Evolutionary conservation across 73 alveolate species (phyloP).

Genomic region (Loxodes magnus): DNA sequence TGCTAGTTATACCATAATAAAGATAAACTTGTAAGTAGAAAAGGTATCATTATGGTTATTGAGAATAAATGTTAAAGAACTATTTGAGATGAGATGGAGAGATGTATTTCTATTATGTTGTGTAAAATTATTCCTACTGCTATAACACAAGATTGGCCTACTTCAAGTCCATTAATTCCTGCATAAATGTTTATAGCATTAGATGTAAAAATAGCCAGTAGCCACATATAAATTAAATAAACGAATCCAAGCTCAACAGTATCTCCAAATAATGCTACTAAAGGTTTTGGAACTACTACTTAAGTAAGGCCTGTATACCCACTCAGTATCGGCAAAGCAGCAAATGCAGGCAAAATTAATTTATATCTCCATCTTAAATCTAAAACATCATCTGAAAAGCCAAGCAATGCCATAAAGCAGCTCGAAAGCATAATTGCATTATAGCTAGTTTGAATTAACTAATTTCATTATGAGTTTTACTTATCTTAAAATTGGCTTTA

Average conservation of each 20-base stretch:
- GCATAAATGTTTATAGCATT: slow-evolving; percentile 87
- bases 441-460: too few species aligned
- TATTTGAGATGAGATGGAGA: slow-evolving; percentile 7
- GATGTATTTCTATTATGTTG: slow-evolving; percentile 22
- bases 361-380: slow-evolving; percentile 96
- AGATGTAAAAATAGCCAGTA: slow-evolving; percentile 87
- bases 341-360: slow-evolving; percentile 84
- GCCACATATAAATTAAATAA: slow-evolving; percentile 69
- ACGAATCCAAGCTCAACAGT: slow-evolving; percentile 63
- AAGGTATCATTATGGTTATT: slow-evolving; percentile 42
- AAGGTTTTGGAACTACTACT: slow-evolving; percentile 60
- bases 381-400: slow-evolving; percentile 93
- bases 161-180: slow-evolving; percentile 96
- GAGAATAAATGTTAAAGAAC: slow-evolving; percentile 36
- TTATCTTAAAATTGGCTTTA: slow-evolving; percentile 21
- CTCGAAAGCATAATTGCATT: slow-evolving; percentile 82
- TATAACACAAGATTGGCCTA: slow-evolving; percentile 84
- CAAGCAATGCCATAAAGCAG: slow-evolving; percentile 75
- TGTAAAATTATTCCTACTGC: slow-evolving; percentile 67
- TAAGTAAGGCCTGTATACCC: slow-evolving; percentile 87
- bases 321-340: slow-evolving; percentile 85
- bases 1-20: slow-evolving; percentile 65
- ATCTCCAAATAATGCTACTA: slow-evolving; percentile 16
- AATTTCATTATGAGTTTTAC: not conserved
- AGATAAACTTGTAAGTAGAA: slow-evolving; percentile 48